Percentiles rank a stretch among this genome's conserved stretches.
These are phyloP conservation scores for Russula vinacea DNA, from an alignment of 768 basidiomycete species.

Conservation along the genomic window DNA sequence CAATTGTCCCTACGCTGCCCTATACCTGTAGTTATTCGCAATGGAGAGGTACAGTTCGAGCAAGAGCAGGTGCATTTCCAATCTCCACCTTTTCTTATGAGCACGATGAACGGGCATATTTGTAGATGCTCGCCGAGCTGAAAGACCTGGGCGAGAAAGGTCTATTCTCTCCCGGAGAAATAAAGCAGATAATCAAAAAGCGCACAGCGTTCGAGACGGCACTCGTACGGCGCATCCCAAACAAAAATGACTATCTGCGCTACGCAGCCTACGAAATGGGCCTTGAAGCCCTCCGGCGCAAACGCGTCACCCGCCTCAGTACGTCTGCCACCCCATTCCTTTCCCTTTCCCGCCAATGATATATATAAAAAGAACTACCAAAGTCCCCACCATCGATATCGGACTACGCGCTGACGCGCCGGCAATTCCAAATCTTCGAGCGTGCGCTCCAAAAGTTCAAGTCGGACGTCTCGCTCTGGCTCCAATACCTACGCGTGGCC, in stretches of 20 bases:
- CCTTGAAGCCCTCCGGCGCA: conserved; percentile 74
- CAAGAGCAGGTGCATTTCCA: conserved; percentile 70
- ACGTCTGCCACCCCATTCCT: conserved; percentile 32
- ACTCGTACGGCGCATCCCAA: conserved; percentile 77
- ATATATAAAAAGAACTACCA: conserved; percentile 15
- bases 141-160: conserved; percentile 85
- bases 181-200: conserved; percentile 79
- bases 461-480: conserved; percentile 81
- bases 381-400: conserved; percentile 59
- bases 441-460: conserved; percentile 88
- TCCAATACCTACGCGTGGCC: conserved; percentile 83
- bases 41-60: conserved; percentile 97
- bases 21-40: neutral
- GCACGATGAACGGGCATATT: neutral
- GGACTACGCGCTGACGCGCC: conserved; percentile 77
- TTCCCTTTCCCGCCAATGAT: neutral
- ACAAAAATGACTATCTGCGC: conserved; percentile 84
- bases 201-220: conserved; percentile 81
- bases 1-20: neutral
- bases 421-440: conserved; percentile 89
- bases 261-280: conserved; percentile 93
- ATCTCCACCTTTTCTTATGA: neutral
- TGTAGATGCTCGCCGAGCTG: conserved; percentile 88
- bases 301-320: conserved; percentile 73
- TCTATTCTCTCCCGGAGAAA: conserved; percentile 80